Evolutionary conservation across 2,329 filamentous ascomycete species (phyloP), one percentile per base, ranked within the genome.

Genomic region (Claviceps capensis): DNA sequence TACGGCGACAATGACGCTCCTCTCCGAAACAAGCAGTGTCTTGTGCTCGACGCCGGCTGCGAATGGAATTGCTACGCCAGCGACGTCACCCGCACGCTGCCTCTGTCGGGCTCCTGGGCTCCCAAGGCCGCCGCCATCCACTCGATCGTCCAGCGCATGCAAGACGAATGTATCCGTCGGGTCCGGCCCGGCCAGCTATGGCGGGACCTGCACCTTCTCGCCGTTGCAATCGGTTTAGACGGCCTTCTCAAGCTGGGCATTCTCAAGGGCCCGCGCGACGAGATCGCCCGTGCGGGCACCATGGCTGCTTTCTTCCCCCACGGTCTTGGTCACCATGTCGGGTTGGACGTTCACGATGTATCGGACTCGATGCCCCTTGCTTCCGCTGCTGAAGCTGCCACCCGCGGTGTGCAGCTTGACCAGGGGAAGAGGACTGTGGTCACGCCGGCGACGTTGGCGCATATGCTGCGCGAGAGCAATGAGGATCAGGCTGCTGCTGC

Each of bases 71-170:
- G 85, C 59, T 97, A 98, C 65, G 88, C 88, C 34, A 86, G 85
- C 53, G 91, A 97, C 66, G 82, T 97, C 30, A 97, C 93, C 0
- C 81, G 91, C 40, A 93, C 90, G 0, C 81, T 96, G 58, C 91
- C 91, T 4, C 69, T 96, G 22, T 78, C 76, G 14, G 86, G 86
- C 5, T 53, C 55, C 0, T 95, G 88, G 59, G 78, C 80, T 0
- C 65, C 74, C 14, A 85, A 91, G 63, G 83, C 83, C 1, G 76
- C 77, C 47, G 77, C 79, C 9, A 83, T 96, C 50, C 90, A 96
- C 64, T 74, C 79, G 46, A 74, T 93, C 26, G 90, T 95, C 3
- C 73, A 85, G 58, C 72, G 77, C 54, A 95, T 96, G 88, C 90
- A 95, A 67, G 72, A 76, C 7, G 76, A 81, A 51, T 89, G 85